phyloP scores from a whole-genome alignment of 106 monocot species.

The Apostasia shenzhenica region DNA sequence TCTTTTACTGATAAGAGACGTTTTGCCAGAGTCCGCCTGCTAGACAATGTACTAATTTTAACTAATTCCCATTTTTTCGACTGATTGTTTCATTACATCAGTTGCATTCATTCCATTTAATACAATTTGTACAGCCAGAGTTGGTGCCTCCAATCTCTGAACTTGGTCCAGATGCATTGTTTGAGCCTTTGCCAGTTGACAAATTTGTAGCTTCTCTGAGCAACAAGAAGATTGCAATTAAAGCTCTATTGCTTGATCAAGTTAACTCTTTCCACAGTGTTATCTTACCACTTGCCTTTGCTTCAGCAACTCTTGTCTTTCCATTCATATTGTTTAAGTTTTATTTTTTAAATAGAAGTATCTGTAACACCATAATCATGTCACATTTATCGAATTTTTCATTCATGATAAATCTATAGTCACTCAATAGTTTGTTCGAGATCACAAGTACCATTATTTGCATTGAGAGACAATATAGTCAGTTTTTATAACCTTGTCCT shows the following conservation, averaged over 20 bases:
- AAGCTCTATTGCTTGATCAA: constrained; percentile 92
- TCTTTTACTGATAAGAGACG: constrained; percentile 99
- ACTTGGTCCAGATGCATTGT: constrained; percentile 89
- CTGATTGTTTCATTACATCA: neutral
- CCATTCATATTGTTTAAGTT: neutral
- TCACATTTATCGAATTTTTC: too few relatives aligned
- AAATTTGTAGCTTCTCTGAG: constrained; percentile 58
- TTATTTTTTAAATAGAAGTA: too few relatives aligned
- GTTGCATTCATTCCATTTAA: neutral
- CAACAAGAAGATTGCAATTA: constrained; percentile 67
- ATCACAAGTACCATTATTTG: too few relatives aligned
- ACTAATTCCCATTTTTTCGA: neutral
- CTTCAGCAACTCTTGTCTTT: neutral
- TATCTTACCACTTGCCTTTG: neutral
- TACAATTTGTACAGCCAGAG: constrained; percentile 44
- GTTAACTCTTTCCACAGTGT: constrained; percentile 14
- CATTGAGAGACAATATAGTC: too few relatives aligned
- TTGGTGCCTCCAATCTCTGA: constrained; percentile 83
- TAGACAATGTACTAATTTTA: constrained; percentile 58
- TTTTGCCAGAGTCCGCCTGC: constrained; percentile 88
- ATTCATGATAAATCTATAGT: too few relatives aligned
- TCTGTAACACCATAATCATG: too few relatives aligned
- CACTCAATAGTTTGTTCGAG: too few relatives aligned
- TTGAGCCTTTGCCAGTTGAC: constrained; percentile 61
- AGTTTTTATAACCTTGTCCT: too few relatives aligned